These are phyloP conservation scores for Erodium moschatum DNA, from an alignment of 441 rosid species.

Conservation along the genomic window DNA sequence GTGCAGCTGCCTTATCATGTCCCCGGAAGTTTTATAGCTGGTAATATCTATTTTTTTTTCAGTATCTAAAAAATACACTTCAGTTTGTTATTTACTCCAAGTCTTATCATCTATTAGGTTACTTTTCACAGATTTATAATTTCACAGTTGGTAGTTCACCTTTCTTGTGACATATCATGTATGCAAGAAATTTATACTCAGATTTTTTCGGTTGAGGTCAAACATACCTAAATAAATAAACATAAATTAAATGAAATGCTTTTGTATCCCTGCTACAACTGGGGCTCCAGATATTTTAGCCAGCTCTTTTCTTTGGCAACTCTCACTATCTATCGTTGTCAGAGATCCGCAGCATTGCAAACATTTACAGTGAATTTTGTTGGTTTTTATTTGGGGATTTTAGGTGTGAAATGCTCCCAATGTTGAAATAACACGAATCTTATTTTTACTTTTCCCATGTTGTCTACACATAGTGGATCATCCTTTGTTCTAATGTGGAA, in stretches of 20 bases:
- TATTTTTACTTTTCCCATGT: neutral
- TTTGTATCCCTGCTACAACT: neutral
- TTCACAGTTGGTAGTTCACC: neutral
- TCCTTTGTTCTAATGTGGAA: slow-evolving; percentile 12
- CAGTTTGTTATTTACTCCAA: neutral
- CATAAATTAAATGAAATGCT: neutral
- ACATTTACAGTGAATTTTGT: neutral
- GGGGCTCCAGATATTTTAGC: neutral
- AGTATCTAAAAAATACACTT: neutral
- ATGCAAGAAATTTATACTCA: neutral
- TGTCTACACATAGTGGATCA: neutral
- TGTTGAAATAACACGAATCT: neutral
- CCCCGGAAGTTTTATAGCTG: slow-evolving; percentile 49
- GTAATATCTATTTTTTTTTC: slow-evolving; percentile 27
- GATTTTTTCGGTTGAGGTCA: neutral
- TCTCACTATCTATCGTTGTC: neutral
- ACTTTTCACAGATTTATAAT: neutral
- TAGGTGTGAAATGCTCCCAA: slow-evolving; percentile 1
- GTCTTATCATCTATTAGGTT: neutral
- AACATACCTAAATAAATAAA: neutral
- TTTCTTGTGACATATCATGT: neutral
- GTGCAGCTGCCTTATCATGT: slow-evolving; percentile 45
- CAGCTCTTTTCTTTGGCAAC: neutral
- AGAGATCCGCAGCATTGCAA: neutral
- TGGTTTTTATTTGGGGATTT: neutral